Evolutionary conservation across 225 moss, liverwort and hornwort species (phyloP), one percentile per base, ranked within the genome.

Genomic region (Neckera pumila): DNA sequence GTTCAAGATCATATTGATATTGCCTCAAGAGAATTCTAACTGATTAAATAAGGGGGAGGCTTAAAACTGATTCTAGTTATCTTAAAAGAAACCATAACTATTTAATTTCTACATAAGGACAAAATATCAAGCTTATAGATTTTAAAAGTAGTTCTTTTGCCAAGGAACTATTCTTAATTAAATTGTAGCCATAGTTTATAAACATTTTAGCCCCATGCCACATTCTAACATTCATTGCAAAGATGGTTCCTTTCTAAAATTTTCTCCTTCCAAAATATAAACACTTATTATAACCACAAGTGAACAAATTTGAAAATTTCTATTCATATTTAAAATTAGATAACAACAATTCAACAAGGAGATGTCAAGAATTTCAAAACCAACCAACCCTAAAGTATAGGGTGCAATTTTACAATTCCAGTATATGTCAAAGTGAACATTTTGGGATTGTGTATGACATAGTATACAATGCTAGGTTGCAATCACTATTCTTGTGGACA

Each of bases 91-190:
- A 36, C 14, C 9, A 14, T 0, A 36, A 6, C 0, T 36, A 36
- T 36, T 1, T 13, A 53, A 4, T 76, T 2, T 3, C 2, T 0
- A 4, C 4, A 13, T 1, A 51, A 8, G 9, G 23, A 14, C 0
- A 14, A 0, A 34, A 53, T 22, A 34, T 2, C 0, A 76, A 54
- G 20, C 2, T 53, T 0, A 9, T 23, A 3, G 23, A 76, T 53
- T 54, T 3, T 14, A 14, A 14, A 22, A 22, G 9, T 23, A 9
- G 2, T 8, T 21, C 1, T 54, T 22, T 54, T 36, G 2, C 6
- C 9, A 14, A 36, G 0, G 9, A 3, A 53, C 1, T 0, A 53
- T 36, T 36, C 2, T 56, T n/a, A n/a, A 57, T 10, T 15, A 15
- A 25, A 56, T 25, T 25, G 1, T 16, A 56, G 6, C 1, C 10